Evolutionary conservation across 2,329 filamentous ascomycete genomes (phyloP).

Genomic region (Trichoderma pleuroti): DNA sequence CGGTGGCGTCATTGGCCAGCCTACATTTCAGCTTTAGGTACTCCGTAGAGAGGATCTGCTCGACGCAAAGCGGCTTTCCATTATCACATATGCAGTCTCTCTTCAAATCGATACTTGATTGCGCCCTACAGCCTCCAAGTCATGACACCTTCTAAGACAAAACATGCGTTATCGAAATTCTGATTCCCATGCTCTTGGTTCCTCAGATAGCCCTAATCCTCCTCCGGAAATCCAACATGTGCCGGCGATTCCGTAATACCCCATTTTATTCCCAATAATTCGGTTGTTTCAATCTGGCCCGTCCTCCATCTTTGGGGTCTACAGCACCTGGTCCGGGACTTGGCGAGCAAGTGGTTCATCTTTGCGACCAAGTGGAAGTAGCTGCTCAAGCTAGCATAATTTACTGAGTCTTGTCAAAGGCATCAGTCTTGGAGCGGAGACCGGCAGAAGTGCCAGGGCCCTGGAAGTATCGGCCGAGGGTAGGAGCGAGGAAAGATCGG

Average conservation of each 20-base stretch:
- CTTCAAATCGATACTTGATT: slow-evolving; percentile 10
- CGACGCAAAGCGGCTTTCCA: not conserved
- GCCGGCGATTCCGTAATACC: slow-evolving; percentile 1
- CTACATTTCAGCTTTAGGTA: not conserved
- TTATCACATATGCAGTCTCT: slow-evolving; percentile 2
- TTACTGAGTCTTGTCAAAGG: slow-evolving; percentile 68
- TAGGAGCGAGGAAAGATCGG: slow-evolving; percentile 89
- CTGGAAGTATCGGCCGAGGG: slow-evolving; percentile 89
- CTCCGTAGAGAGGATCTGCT: too few species aligned
- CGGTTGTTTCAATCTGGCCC: slow-evolving; percentile 12
- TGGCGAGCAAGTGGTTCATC: slow-evolving; percentile 13
- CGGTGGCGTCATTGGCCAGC: not conserved
- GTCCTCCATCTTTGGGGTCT: slow-evolving; percentile 21
- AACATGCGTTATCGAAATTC: slow-evolving; percentile 9
- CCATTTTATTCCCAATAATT: slow-evolving; percentile 13
- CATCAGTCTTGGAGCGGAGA: slow-evolving; percentile 83
- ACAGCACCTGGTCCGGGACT: slow-evolving; percentile 26
- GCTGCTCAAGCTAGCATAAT: slow-evolving; percentile 6
- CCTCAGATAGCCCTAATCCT: not conserved
- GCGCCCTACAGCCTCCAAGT: slow-evolving; percentile 10
- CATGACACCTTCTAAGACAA: slow-evolving; percentile 13
- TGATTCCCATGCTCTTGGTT: not conserved
- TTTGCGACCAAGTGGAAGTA: slow-evolving; percentile 29
- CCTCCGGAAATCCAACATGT: slow-evolving; percentile 5
- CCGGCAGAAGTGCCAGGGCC: slow-evolving; percentile 69